These are phyloP conservation scores for Thelonectria rubi DNA, from an alignment of 2,329 filamentous ascomycete genomes.

Conservation along the genomic window DNA sequence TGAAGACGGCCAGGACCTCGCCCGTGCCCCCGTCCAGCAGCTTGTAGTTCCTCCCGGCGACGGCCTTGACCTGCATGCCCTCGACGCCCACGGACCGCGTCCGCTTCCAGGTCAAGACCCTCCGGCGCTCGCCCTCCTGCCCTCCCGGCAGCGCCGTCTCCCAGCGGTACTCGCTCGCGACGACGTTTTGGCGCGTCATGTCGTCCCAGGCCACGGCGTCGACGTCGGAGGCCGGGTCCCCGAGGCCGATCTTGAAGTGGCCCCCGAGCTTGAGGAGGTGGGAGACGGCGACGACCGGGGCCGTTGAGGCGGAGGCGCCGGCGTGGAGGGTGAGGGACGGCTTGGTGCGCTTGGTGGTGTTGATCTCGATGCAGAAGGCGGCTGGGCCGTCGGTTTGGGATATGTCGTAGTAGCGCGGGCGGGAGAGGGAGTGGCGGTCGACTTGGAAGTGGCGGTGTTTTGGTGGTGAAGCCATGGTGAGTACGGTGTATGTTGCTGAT, in stretches of 20 bases:
- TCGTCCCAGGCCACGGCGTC: constrained; percentile 32
- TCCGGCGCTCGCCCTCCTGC: background rate
- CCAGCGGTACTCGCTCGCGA: constrained; percentile 19
- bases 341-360: constrained; percentile 2
- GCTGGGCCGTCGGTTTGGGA: constrained; percentile 1
- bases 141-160: constrained; percentile 4
- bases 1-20: constrained; percentile 29
- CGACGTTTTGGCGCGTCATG: constrained; percentile 22
- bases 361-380: background rate
- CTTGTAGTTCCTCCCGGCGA: constrained; percentile 24
- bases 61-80: constrained; percentile 9
- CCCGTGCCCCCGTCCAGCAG: constrained; percentile 22
- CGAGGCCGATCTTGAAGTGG: constrained; percentile 33
- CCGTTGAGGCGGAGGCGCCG: constrained; percentile 14
- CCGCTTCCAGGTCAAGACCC: constrained; percentile 29
- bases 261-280: constrained; percentile 27
- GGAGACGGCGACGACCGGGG: constrained; percentile 23
- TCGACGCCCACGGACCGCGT: constrained; percentile 20
- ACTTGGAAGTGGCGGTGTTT: constrained; percentile 6
- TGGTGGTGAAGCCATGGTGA: background rate
- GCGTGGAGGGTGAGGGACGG: constrained; percentile 25
- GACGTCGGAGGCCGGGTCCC: constrained; percentile 17
- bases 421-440: background rate
- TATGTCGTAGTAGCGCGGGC: constrained; percentile 9
- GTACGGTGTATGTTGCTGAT: background rate